A percentile compares a stretch with the other conserved stretches of the same genome.
phyloP scores from a whole-genome alignment of 2,329 filamentous ascomycete genomes.

The Calonectria leucothoes region DNA sequence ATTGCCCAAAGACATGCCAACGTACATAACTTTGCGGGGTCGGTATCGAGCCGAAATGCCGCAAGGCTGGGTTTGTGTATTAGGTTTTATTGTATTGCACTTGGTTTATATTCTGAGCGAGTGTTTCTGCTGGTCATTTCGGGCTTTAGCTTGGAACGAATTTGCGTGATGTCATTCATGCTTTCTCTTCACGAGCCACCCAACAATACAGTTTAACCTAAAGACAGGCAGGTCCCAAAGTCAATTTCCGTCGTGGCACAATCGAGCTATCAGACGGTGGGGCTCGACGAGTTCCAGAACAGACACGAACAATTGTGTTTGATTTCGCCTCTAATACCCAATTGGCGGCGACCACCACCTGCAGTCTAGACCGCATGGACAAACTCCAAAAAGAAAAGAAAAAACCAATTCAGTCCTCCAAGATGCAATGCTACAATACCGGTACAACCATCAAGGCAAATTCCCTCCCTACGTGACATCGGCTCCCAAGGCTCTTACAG shows the following conservation, averaged over 20 bases:
- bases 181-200: neutral
- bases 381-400: constrained; percentile 12
- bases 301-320: neutral
- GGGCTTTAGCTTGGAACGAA: no score
- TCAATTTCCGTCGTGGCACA: neutral
- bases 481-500: constrained; percentile 65
- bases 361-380: neutral
- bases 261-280: neutral
- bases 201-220: neutral
- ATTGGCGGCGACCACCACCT: constrained; percentile 1
- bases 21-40: no score
- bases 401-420: neutral
- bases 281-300: neutral
- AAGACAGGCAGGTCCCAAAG: neutral
- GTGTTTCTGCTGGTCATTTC: no score
- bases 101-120: no score
- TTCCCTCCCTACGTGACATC: neutral
- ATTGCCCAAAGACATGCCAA: neutral
- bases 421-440: constrained; percentile 15
- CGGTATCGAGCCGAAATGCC: no score
- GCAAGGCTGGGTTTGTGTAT: no score
- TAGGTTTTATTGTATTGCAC: no score
- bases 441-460: constrained; percentile 1
- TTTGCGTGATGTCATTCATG: neutral
- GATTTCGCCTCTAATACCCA: constrained; percentile 15